Evolutionary conservation across 441 rosid species (phyloP).

Genomic region (Flueggea neowawraea): DNA sequence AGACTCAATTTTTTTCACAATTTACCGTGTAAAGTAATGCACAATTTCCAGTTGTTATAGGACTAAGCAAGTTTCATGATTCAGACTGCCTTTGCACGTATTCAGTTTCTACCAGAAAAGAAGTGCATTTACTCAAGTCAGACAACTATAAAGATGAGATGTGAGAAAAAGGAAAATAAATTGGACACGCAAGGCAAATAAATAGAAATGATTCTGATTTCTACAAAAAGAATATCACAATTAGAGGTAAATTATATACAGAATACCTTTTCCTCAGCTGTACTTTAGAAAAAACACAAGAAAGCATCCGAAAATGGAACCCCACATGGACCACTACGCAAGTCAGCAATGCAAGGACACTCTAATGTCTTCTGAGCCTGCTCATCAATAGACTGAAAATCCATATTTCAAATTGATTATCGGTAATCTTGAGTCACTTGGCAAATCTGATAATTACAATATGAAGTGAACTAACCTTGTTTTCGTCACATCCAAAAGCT

Average conservation of each 20-base stretch:
- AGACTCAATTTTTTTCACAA: no score
- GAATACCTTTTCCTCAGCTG: slow-evolving; percentile 76
- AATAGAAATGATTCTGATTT: not conserved
- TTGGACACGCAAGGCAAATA: no score
- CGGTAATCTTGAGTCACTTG: slow-evolving; percentile 4
- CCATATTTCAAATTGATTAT: slow-evolving; percentile 17
- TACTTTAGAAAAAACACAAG: slow-evolving; percentile 81
- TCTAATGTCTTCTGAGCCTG: slow-evolving; percentile 81
- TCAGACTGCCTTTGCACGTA: no score
- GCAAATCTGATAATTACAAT: not conserved
- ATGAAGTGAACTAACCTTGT: slow-evolving; percentile 43
- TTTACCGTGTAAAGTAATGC: no score
- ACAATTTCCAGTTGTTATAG: no score
- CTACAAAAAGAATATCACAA: not conserved
- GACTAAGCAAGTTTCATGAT: no score
- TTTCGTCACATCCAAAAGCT: slow-evolving; percentile 62
- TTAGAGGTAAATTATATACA: not conserved
- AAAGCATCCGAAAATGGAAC: slow-evolving; percentile 80
- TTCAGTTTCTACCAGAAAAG: no score
- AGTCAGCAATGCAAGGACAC: slow-evolving; percentile 89
- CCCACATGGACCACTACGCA: slow-evolving; percentile 76
- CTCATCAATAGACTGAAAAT: slow-evolving; percentile 62
- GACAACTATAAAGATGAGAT: no score
- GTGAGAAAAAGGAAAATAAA: no score
- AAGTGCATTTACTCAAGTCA: no score